Base-by-base conservation (phyloP, 768 basidiomycete genomes). In the Tulasnella sp. region DNA sequence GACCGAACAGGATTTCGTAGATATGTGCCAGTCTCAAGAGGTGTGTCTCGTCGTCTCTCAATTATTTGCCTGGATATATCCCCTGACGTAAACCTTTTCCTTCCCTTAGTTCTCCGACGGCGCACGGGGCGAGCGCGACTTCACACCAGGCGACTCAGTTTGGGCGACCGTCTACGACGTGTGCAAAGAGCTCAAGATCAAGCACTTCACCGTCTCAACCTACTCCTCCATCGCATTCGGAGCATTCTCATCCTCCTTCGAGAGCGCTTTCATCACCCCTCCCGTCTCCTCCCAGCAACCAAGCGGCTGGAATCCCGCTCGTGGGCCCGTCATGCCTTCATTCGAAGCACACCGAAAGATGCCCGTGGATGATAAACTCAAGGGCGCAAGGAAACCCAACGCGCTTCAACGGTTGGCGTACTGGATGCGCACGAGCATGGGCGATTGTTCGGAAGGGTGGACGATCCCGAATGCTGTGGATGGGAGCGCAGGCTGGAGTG, bases 361-460 rank as follows among this genome's bases (percentile, higher is more conserved):
- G n/a, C 43, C 34, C 27, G 43, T 38, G 12, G 38, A 38, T 22
- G 25, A 27, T 55, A 12, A 53, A 38, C 31, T 24, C 17, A 21
- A 38, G 24, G 34, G 51, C 29, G 5, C 29, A 38, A 3, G 51
- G 38, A 42, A 43, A 27, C 54, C 54, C 38, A 55, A 34, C 12
- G 54, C 54, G 1, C 54, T 55, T 34, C 54, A 55, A 42, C 34
- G 41, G 22, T 43, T 55, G 34, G 44, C 44, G 42, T 55, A 55
- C 42, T 55, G 54, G 54, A 55, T 55, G 54, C 42, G 54, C 21
- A 41, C 34, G 25, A 55, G 54, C 54, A 55, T 55, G 54, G 54
- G 54, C 41, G 27, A 34, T 27, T 55, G 34, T 43, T 27, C 34
- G 25, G 54, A 55, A 29, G n/a, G 17, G 24, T 55, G 54, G 54